A percentile compares a stretch with the other conserved stretches of the same genome.
These are phyloP conservation scores for Claviceps maximensis DNA, from an alignment of 2,329 filamentous ascomycete genomes.

Conservation along the genomic window DNA sequence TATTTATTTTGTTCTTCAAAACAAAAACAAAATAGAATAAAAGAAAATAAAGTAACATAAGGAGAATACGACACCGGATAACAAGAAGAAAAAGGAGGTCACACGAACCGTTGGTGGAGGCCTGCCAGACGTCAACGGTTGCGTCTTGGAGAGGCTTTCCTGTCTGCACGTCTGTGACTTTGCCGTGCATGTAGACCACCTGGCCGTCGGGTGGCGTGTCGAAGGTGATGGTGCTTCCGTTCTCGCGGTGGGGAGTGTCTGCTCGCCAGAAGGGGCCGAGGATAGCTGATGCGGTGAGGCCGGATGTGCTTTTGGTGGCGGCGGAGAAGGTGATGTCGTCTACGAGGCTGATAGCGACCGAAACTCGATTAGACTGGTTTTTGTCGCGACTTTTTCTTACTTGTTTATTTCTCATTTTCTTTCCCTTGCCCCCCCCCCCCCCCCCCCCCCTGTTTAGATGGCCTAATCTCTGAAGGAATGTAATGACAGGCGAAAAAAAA, in stretches of 20 bases:
- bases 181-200: slow-evolving; percentile 52
- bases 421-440: too few relatives aligned
- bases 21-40: too few relatives aligned
- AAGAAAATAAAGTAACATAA: too few relatives aligned
- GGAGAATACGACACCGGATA: too few relatives aligned
- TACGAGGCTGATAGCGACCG: slow-evolving; percentile 52
- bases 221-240: slow-evolving; percentile 53
- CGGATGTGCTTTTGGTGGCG: slow-evolving; percentile 28
- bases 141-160: slow-evolving; percentile 52
- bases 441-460: too few relatives aligned
- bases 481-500: neutral
- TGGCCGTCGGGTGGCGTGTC: slow-evolving; percentile 35
- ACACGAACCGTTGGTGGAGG: slow-evolving; percentile 50
- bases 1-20: neutral
- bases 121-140: slow-evolving; percentile 67
- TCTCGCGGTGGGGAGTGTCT: slow-evolving; percentile 55
- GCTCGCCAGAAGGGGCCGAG: slow-evolving; percentile 76
- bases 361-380: neutral
- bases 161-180: slow-evolving; percentile 40
- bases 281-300: slow-evolving; percentile 61
- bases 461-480: too few relatives aligned
- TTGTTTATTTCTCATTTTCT: neutral
- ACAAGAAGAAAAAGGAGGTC: too few relatives aligned
- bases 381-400: neutral
- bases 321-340: slow-evolving; percentile 66